Percentiles rank a stretch among this genome's conserved stretches.
These are phyloP conservation scores for Pinus tabuliformis DNA, from an alignment of 75 land plant genomes.

Conservation along the genomic window DNA sequence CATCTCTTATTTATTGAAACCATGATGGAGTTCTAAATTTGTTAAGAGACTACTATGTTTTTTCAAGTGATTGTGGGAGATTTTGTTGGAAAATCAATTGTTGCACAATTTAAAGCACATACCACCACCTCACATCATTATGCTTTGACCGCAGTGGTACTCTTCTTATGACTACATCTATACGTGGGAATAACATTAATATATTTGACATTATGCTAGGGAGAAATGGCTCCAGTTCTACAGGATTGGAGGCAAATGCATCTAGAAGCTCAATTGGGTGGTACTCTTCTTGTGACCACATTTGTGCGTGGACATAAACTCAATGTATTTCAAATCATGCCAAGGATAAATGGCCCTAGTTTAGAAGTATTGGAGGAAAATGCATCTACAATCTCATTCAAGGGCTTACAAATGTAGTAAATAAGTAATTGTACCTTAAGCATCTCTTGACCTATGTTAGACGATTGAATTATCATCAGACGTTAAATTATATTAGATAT, in stretches of 20 bases:
- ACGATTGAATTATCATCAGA: too few relatives aligned
- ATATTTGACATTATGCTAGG: conserved; percentile 71
- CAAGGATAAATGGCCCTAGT: too few relatives aligned
- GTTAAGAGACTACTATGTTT: conserved; percentile 25
- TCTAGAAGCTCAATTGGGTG: neutral
- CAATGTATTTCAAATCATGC: too few relatives aligned
- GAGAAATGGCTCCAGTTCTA: conserved; percentile 26
- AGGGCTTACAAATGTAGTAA: conserved; percentile 93
- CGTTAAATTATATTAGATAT: too few relatives aligned
- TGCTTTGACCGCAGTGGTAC: conserved; percentile 96
- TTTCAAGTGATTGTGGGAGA: conserved; percentile 89
- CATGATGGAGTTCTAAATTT: conserved; percentile 88
- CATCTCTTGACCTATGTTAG: too few relatives aligned
- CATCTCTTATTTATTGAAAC: conserved; percentile 73
- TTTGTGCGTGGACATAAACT: too few relatives aligned
- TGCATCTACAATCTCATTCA: conserved; percentile 91
- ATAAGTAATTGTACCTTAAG: neutral
- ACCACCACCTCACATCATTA: conserved; percentile 81
- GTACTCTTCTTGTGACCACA: too few relatives aligned
- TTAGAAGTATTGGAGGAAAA: neutral
- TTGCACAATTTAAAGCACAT: conserved; percentile 91
- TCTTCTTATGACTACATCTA: conserved; percentile 92
- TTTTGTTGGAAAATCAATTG: conserved; percentile 64
- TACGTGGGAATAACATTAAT: conserved; percentile 92
- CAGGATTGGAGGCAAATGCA: conserved; percentile 21